These are phyloP conservation scores for Paecilomyces formosus DNA, from an alignment of 2,329 filamentous ascomycete species.

Conservation along the genomic window DNA sequence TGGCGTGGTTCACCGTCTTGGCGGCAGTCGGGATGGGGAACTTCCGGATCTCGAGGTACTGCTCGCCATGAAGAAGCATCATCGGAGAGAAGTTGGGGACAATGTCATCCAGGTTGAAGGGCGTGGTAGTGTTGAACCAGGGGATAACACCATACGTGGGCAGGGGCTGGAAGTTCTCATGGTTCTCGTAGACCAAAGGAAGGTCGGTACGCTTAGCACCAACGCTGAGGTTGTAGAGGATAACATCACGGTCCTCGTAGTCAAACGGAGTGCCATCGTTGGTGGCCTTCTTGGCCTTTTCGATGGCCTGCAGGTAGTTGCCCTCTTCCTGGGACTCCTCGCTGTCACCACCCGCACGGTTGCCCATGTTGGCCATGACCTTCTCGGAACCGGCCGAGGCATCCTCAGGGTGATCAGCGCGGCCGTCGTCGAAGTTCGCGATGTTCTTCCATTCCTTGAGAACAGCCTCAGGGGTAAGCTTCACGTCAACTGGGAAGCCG, in stretches of 20 bases:
- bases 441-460: constrained; percentile 69
- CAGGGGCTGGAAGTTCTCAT: constrained; percentile 85
- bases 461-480: constrained; percentile 78
- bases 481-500: constrained; percentile 81
- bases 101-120: constrained; percentile 72
- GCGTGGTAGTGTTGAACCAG: constrained; percentile 75
- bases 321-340: constrained; percentile 40
- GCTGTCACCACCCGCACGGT: constrained; percentile 53
- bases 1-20: constrained; percentile 65
- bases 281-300: constrained; percentile 64
- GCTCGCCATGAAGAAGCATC: constrained; percentile 98
- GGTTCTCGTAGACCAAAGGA: constrained; percentile 79
- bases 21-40: constrained; percentile 84
- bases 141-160: constrained; percentile 96
- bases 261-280: constrained; percentile 67
- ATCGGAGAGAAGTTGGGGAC: constrained; percentile 96
- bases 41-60: constrained; percentile 90
- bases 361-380: constrained; percentile 77
- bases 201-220: constrained; percentile 88
- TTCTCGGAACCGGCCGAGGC: constrained; percentile 69
- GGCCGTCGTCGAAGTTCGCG: constrained; percentile 77
- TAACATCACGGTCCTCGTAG: constrained; percentile 79
- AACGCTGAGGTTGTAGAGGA: constrained; percentile 92
- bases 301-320: constrained; percentile 67
- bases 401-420: constrained; percentile 79